Evolutionary conservation across 2,329 filamentous ascomycete species (phyloP).

Genomic region (Emmonsiellopsis sp.): DNA sequence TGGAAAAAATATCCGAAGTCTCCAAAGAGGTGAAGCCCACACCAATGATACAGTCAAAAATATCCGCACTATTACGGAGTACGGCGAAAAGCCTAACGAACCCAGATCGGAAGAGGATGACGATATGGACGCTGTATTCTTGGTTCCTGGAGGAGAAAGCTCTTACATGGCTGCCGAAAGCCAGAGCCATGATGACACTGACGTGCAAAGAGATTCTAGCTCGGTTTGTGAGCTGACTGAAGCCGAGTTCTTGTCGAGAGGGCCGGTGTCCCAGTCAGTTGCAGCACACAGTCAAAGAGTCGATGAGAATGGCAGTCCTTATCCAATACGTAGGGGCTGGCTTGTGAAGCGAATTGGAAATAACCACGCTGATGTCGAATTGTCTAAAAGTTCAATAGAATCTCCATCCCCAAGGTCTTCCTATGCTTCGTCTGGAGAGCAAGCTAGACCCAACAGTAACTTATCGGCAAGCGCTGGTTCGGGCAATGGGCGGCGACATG

Average conservation of each 20-base stretch:
- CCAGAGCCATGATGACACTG: background rate
- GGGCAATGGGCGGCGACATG: background rate
- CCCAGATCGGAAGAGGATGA: background rate
- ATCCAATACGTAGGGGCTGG: constrained; percentile 5
- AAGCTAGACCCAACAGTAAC: background rate
- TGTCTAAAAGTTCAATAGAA: background rate
- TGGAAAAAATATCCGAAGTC: background rate
- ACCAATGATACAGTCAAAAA: background rate
- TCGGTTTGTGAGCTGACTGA: constrained; percentile 1
- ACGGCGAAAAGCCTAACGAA: background rate
- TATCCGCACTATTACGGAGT: no score
- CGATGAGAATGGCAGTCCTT: constrained; percentile 29
- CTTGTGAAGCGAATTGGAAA: background rate
- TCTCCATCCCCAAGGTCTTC: background rate
- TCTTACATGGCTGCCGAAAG: background rate
- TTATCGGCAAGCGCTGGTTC: background rate
- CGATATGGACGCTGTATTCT: background rate
- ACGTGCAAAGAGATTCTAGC: background rate
- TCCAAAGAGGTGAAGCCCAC: background rate
- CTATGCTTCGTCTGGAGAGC: background rate
- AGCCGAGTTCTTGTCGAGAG: constrained; percentile 1
- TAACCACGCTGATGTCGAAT: background rate
- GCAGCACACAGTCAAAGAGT: constrained; percentile 16
- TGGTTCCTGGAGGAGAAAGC: background rate
- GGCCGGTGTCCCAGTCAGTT: background rate